Percentiles rank a stretch among this genome's conserved stretches.
Evolutionary conservation across 768 basidiomycete genomes (phyloP).

Genomic region (Podaxis sp.): DNA sequence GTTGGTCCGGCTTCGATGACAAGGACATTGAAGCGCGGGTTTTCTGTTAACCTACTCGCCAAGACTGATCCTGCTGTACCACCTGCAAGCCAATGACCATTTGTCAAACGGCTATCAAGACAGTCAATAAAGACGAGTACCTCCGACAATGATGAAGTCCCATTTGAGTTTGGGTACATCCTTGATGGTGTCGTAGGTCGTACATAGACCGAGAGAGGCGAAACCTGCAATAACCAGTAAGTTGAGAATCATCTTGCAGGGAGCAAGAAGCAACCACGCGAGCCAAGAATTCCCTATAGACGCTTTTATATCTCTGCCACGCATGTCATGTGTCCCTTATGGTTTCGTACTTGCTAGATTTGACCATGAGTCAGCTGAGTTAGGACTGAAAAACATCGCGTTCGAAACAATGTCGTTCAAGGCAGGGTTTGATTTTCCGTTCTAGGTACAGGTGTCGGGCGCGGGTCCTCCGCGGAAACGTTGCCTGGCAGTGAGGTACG

Average conservation of each 20-base stretch:
- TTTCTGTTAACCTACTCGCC: constrained; percentile 29
- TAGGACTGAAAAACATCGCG: no score
- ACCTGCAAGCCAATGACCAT: constrained; percentile 15
- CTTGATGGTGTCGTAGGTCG: constrained; percentile 9
- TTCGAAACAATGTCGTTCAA: no score
- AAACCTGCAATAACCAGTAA: background rate
- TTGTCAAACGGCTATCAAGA: background rate
- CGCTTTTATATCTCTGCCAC: no score
- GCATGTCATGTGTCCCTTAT: no score
- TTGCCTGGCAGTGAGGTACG: no score
- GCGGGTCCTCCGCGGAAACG: no score
- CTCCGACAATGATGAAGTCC: constrained; percentile 23
- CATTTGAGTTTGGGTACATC: constrained; percentile 9
- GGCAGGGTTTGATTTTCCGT: no score
- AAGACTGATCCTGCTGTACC: constrained; percentile 30
- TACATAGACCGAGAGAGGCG: background rate
- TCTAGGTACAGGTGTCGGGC: no score
- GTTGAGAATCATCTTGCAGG: background rate
- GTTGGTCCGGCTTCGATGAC: constrained; percentile 19
- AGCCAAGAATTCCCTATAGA: background rate
- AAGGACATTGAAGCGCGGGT: constrained; percentile 16
- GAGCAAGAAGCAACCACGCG: background rate
- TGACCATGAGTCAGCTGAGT: no score
- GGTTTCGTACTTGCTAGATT: no score
- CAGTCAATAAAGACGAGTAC: constrained; percentile 15